A percentile compares a stretch with the other conserved stretches of the same genome.
These are phyloP conservation scores for Iris pallida DNA, from an alignment of 116 monocot species.

Conservation along the genomic window DNA sequence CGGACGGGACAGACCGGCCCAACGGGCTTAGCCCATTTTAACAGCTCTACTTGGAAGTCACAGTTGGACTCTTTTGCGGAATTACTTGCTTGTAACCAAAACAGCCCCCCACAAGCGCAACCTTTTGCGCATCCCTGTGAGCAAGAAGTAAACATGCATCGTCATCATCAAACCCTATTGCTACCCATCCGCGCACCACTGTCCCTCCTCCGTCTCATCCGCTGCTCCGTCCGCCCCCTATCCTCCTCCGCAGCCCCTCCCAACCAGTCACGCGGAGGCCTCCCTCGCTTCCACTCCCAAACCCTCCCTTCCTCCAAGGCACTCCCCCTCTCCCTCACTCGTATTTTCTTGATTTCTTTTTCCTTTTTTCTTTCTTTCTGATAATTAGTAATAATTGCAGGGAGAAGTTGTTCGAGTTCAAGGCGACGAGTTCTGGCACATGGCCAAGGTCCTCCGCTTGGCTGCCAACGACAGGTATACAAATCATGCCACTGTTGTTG, in stretches of 20 bases:
- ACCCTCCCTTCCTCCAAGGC: constrained; percentile 77
- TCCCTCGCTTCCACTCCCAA: constrained; percentile 80
- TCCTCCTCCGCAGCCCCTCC: background rate
- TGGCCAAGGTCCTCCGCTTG: constrained; percentile 78
- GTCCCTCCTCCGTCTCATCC: background rate
- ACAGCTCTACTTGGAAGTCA: too few species aligned
- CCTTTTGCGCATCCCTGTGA: too few species aligned
- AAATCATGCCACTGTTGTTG: background rate
- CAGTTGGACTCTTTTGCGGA: too few species aligned
- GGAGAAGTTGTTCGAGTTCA: constrained; percentile 62
- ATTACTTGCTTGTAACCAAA: too few species aligned
- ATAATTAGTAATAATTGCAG: constrained; percentile 19
- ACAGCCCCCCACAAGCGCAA: too few species aligned
- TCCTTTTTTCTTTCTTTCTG: background rate
- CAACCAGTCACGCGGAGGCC: constrained; percentile 66
- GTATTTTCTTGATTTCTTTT: too few species aligned
- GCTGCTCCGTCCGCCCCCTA: background rate
- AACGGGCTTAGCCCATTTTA: too few species aligned
- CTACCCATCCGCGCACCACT: background rate
- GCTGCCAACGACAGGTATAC: constrained; percentile 54
- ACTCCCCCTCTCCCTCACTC: background rate
- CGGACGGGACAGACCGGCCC: too few species aligned
- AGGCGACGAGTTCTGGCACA: constrained; percentile 97
- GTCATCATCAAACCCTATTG: too few species aligned
- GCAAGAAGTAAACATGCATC: too few species aligned